Base-by-base conservation (phyloP, 2,329 filamentous ascomycete species). In the Pseudocercospora crystallina region DNA sequence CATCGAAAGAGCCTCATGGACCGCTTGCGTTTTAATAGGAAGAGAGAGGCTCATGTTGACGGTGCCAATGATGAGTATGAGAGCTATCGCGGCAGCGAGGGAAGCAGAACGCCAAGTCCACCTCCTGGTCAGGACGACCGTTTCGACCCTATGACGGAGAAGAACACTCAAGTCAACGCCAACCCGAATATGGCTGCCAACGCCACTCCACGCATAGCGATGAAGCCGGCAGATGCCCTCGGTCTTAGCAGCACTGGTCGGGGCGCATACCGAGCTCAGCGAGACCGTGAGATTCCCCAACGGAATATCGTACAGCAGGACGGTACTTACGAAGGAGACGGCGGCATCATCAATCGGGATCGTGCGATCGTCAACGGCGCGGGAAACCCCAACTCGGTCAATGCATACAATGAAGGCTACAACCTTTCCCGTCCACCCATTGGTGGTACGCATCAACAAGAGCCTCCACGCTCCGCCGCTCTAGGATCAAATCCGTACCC, bases 381-480 rank as follows among this genome's bases (percentile, higher is more conserved):
- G 44, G 42, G 38, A 38, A 44, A 30, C 20, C 47, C 47, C 10
- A 42, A 40, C 39, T 37, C 31, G 11, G 41, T 47, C 26, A 35
- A 53, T 37, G 40, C 53, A 9, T 61, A 60, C 44, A 48, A 57
- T 11, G 50, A 58, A 43, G 64, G 62, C 35, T 62, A 57, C 36
- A 58, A 58, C 17, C 51, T 60, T 33, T 47, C 50, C 9, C 52
- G 53, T 7, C 64, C 64, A 5, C 63, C 63, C 12, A 57, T 63
- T 36, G 64, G 58, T 11, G 26, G 43, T 7, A 44, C 43, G 10
- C 47, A 43, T 30, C 49, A 47, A 43, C 47, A 49, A 20, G 35
- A 43, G 32, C 20, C 4, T 26, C 20, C 3, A 26, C 20, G 20
- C 20, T 26, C 20, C 20, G 20, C 20, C 20, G 38, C 37, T 39